Evolutionary conservation across 148 eudicot genomes (phyloP), one percentile per base, ranked within the genome.

Genomic region (Drosera capensis): DNA sequence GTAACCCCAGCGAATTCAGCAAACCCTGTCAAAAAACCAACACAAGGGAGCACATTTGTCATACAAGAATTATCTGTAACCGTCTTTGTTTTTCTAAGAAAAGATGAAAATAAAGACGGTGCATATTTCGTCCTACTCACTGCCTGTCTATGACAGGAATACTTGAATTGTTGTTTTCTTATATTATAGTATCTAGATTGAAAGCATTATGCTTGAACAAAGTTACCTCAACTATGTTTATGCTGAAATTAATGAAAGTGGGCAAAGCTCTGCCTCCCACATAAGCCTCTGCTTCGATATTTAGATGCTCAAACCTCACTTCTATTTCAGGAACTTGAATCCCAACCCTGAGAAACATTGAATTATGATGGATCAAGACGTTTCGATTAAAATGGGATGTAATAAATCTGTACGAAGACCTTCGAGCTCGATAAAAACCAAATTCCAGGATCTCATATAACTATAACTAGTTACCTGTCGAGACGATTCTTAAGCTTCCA

Each of bases 291-390:
- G 20, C 37, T 17, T 24, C 39, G 7, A 48, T n/a, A 28, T 48
- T 28, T 1, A 48, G 39, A 48, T 48, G 52, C 40, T 48, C 52
- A 31, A 48, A 48, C 26, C 52, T 8, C 3, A 48, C 37, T 22
- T 48, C 52, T 26, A 30, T 12, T 15, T 23, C 17, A 15, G 52
- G 52, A 29, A 48, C 3, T 31, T 48, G n/a, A 28, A 48, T 16
- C 14, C 52, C 52, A 48, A 26, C 52, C 40, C 52, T 48, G 52
- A n/a, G n/a, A n/a, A n/a, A n/a, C n/a, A n/a, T n/a, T n/a, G n/a
- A n/a, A n/a, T n/a, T n/a, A n/a, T n/a, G n/a, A n/a, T n/a, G n/a
- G n/a, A n/a, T n/a, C n/a, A n/a, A n/a, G n/a, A n/a, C n/a, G n/a
- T n/a, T n/a, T n/a, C n/a, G n/a, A n/a, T n/a, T n/a, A n/a, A n/a